phyloP scores from a whole-genome alignment of 2,329 filamentous ascomycete genomes.

The Pseudogymnoascus sp. region DNA sequence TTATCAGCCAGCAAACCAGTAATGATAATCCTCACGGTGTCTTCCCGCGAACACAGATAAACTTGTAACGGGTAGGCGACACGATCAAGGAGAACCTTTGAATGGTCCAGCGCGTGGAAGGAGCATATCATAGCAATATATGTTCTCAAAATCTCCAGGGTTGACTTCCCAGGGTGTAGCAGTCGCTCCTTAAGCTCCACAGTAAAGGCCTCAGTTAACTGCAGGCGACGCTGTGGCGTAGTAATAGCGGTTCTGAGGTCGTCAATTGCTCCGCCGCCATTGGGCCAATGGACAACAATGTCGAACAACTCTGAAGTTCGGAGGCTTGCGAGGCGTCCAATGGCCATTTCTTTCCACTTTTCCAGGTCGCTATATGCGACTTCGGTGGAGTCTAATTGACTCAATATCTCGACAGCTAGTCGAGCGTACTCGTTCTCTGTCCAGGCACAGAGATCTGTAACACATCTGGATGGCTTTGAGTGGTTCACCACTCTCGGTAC shows the following conservation, averaged over 20 bases:
- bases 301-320: slow-evolving; percentile 71
- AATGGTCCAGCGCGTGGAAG: slow-evolving; percentile 69
- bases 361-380: slow-evolving; percentile 53
- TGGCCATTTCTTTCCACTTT: slow-evolving; percentile 64
- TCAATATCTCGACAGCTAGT: slow-evolving; percentile 56
- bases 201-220: slow-evolving; percentile 65
- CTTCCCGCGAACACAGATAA: slow-evolving; percentile 71
- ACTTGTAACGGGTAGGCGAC: slow-evolving; percentile 67
- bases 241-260: slow-evolving; percentile 68
- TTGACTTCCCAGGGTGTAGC: slow-evolving; percentile 70
- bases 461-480: slow-evolving; percentile 46
- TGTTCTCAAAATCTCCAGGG: slow-evolving; percentile 66
- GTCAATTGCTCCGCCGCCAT: slow-evolving; percentile 63
- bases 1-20: slow-evolving; percentile 62
- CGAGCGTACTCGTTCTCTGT: slow-evolving; percentile 61
- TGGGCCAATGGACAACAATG: slow-evolving; percentile 70
- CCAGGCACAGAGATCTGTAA: slow-evolving; percentile 59
- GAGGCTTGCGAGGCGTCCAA: slow-evolving; percentile 61
- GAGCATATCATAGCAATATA: slow-evolving; percentile 76
- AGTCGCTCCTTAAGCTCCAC: slow-evolving; percentile 58
- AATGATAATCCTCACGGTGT: slow-evolving; percentile 72
- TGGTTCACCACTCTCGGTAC: slow-evolving; percentile 28
- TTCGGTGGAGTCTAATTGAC: slow-evolving; percentile 30
- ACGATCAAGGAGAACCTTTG: slow-evolving; percentile 69
- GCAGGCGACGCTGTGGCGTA: slow-evolving; percentile 59